Evolutionary conservation across 371 early-diverging fungal genomes (phyloP).

Genomic region (Zychaea mexicana): DNA sequence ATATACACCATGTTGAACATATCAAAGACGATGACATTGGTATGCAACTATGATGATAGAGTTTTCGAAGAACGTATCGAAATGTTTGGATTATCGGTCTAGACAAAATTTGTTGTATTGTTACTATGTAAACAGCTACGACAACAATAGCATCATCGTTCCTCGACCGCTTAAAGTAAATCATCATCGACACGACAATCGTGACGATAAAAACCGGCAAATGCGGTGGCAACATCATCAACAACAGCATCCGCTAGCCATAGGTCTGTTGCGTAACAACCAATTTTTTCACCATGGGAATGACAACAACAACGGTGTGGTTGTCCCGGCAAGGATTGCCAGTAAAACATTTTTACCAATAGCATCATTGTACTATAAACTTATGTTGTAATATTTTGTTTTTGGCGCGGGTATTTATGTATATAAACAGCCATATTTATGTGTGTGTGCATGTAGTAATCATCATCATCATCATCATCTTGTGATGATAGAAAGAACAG

Average conservation of each 20-base stretch:
- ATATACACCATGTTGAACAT: too few relatives aligned
- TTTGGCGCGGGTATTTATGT: background rate
- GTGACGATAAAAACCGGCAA: background rate
- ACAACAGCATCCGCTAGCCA: background rate
- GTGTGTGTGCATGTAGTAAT: too few relatives aligned
- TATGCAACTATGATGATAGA: too few relatives aligned
- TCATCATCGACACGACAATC: background rate
- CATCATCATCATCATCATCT: background rate
- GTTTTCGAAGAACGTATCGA: too few relatives aligned
- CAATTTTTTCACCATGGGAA: background rate
- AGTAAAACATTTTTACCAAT: background rate
- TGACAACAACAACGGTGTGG: background rate
- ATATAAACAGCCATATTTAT: too few relatives aligned
- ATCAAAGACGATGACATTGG: too few relatives aligned
- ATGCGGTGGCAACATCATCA: background rate
- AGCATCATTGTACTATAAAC: background rate
- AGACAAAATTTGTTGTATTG: too few relatives aligned
- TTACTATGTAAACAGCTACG: too few relatives aligned
- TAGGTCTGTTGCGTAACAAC: background rate
- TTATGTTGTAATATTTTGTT: background rate
- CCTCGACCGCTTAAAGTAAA: background rate
- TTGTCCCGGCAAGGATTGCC: background rate
- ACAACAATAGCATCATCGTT: too few relatives aligned
- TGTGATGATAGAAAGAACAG: background rate
- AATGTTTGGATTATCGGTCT: too few relatives aligned